Conservation (phyloP, 2,329 filamentous ascomycete species). For the Ilyonectria destructans region DNA sequence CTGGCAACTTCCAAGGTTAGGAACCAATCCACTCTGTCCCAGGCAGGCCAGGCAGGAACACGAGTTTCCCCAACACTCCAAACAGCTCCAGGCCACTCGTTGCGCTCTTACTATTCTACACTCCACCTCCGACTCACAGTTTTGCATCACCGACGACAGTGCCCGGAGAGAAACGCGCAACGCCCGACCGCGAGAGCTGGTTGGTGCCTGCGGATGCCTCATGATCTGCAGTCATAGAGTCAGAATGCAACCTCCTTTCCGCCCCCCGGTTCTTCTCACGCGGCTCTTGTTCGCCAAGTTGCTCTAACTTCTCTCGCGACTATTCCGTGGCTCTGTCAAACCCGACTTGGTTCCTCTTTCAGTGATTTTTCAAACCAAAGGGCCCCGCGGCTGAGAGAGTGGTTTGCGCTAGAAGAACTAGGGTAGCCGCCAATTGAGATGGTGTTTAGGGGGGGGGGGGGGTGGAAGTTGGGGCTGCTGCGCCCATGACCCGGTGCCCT, state of each 20-base stretch:
- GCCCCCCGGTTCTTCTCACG: constrained; percentile 10
- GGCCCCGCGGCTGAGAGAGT: constrained; percentile 34
- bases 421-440: constrained; percentile 35
- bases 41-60: constrained; percentile 48
- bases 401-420: constrained; percentile 18
- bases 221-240: constrained; percentile 30
- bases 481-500: constrained; percentile 41
- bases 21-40: constrained; percentile 40
- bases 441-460: constrained; percentile 32
- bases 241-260: constrained; percentile 27
- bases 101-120: constrained; percentile 13
- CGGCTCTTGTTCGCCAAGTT: background rate
- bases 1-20: constrained; percentile 24
- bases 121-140: constrained; percentile 28
- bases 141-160: constrained; percentile 20
- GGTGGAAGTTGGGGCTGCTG: constrained; percentile 38
- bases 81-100: constrained; percentile 23
- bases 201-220: constrained; percentile 34
- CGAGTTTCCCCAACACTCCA: constrained; percentile 20
- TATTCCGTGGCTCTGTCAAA: constrained; percentile 6
- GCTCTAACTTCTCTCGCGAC: constrained; percentile 4
- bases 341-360: constrained; percentile 19
- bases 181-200: constrained; percentile 15
- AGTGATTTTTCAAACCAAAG: constrained; percentile 27
- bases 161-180: constrained; percentile 25